Evolutionary conservation across 148 eudicot genomes (phyloP).

Genomic region (Amaranthus cruentus): DNA sequence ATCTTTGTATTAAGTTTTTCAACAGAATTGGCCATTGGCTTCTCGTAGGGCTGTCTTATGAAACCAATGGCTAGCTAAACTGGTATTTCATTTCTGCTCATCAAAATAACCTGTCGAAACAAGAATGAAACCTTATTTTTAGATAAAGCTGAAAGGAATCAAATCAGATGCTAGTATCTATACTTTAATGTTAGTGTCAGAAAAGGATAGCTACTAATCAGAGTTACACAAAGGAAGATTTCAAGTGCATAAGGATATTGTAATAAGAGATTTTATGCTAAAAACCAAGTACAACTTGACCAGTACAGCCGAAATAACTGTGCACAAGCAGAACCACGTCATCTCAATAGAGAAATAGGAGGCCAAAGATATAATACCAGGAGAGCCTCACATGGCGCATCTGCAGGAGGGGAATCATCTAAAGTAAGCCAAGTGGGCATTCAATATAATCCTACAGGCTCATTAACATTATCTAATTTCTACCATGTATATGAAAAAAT

Average conservation of each 20-base stretch:
- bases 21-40: slow-evolving; percentile 13
- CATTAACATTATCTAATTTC: background rate
- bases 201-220: background rate
- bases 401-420: background rate
- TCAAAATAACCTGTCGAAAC: slow-evolving; percentile 5
- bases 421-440: background rate
- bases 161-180: background rate
- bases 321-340: background rate
- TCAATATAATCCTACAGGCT: background rate
- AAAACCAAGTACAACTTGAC: background rate
- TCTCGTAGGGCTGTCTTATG: slow-evolving; percentile 7
- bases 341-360: background rate
- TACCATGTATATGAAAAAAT: background rate
- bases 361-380: background rate
- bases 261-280: background rate
- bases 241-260: background rate
- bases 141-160: slow-evolving; percentile 16
- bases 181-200: background rate
- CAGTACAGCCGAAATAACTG: background rate
- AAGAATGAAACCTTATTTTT: slow-evolving; percentile 2
- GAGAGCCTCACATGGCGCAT: background rate
- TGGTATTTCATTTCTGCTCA: background rate
- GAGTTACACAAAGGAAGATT: background rate
- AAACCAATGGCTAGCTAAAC: background rate
- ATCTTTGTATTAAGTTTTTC: slow-evolving; percentile 4